phyloP scores from a whole-genome alignment of 306 rosid species.

The Quercus suber region DNA sequence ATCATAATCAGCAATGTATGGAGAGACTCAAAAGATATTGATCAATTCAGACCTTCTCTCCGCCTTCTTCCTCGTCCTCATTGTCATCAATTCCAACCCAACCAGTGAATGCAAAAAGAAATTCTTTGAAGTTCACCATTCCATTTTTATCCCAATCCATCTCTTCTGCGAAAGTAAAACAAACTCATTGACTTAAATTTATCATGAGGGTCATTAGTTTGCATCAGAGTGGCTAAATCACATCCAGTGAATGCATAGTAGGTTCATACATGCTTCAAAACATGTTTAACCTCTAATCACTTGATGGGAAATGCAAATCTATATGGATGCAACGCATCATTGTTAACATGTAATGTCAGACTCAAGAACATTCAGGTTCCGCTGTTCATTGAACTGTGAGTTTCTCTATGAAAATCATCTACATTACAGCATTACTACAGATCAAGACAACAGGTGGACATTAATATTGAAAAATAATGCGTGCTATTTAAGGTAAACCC shows the following conservation, averaged over 20 bases:
- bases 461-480: neutral
- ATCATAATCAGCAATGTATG: neutral
- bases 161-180: constrained; percentile 62
- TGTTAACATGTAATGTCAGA: neutral
- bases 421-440: neutral
- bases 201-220: neutral
- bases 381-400: neutral
- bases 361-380: neutral
- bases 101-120: constrained; percentile 83
- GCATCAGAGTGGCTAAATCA: neutral
- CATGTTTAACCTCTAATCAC: neutral
- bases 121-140: constrained; percentile 96
- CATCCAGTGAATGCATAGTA: neutral
- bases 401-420: neutral
- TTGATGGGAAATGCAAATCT: neutral
- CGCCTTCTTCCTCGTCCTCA: constrained; percentile 66
- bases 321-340: neutral
- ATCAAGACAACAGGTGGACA: neutral
- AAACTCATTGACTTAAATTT: neutral
- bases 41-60: constrained; percentile 16
- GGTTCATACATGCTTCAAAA: neutral
- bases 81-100: constrained; percentile 96
- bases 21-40: constrained; percentile 5
- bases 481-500: neutral
- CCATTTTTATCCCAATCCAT: constrained; percentile 99